Percentiles rank a stretch among this genome's conserved stretches.
Conservation (phyloP, 805 yeast species). For the Wickerhamomyces xylosicus region DNA sequence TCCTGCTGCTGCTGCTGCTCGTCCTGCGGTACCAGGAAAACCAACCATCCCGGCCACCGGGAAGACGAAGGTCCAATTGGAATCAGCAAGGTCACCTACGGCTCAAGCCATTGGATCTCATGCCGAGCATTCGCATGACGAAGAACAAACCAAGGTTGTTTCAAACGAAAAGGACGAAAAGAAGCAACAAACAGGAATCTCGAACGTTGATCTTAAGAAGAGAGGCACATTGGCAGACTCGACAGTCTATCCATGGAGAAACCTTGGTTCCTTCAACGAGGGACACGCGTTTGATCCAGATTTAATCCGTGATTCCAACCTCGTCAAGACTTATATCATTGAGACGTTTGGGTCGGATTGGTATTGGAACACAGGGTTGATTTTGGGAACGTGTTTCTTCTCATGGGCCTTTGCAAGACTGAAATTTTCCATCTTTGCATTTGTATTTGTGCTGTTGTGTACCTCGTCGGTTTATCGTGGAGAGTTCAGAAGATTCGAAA, state of each 20-base stretch:
- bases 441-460: constrained; percentile 47
- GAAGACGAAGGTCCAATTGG: too few relatives aligned
- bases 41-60: too few relatives aligned
- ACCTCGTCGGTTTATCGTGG: constrained; percentile 59
- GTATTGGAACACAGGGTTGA: constrained; percentile 56
- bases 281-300: constrained; percentile 14
- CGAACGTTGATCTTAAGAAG: too few relatives aligned
- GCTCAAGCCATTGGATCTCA: neutral
- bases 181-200: too few relatives aligned
- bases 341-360: constrained; percentile 67
- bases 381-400: constrained; percentile 63
- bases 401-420: constrained; percentile 57
- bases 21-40: too few relatives aligned
- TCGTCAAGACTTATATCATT: constrained; percentile 46
- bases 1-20: too few relatives aligned
- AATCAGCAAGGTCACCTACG: too few relatives aligned
- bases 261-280: constrained; percentile 21
- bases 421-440: constrained; percentile 56
- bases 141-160: too few relatives aligned
- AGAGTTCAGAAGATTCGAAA: constrained; percentile 67
- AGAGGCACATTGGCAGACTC: neutral
- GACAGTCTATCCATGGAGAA: constrained; percentile 24
- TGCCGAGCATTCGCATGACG: neutral
- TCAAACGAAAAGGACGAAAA: too few relatives aligned
- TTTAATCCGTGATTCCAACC: constrained; percentile 21